phyloP scores from a whole-genome alignment of 2,329 filamentous ascomycete genomes.

The Cadophora luteo-olivacea region DNA sequence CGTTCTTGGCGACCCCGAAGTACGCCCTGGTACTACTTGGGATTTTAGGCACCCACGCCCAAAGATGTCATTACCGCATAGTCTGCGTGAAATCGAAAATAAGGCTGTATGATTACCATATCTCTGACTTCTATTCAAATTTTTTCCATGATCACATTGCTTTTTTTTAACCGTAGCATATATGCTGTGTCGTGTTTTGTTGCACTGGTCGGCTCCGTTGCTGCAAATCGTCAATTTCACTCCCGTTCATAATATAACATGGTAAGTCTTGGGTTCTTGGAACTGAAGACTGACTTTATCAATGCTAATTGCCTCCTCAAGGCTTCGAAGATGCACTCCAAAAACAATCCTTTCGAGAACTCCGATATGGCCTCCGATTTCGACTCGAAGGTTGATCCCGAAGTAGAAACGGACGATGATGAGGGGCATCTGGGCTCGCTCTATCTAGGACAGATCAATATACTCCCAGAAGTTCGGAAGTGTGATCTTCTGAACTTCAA shows the following conservation, averaged over 20 bases:
- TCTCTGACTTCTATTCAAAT: no score
- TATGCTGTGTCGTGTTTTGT: no score
- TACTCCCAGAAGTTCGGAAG: constrained; percentile 9
- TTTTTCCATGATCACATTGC: no score
- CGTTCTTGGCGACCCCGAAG: background rate
- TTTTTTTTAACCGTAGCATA: no score
- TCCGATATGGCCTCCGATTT: background rate
- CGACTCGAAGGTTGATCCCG: background rate
- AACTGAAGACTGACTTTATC: background rate
- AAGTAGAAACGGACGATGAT: constrained; percentile 6
- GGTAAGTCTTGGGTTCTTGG: background rate
- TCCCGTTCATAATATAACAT: no score
- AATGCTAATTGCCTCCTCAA: background rate
- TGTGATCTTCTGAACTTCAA: constrained; percentile 37
- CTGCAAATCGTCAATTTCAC: no score
- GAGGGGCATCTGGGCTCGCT: background rate
- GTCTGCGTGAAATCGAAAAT: background rate
- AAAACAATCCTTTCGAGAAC: background rate
- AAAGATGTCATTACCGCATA: no score
- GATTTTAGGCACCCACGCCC: background rate
- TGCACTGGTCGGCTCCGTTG: no score
- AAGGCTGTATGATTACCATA: background rate
- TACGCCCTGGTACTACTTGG: background rate
- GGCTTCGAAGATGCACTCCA: background rate
- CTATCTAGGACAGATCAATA: constrained; percentile 1